A percentile compares a stretch with the other conserved stretches of the same genome.
These are phyloP conservation scores for Nicotiana tabacum DNA, from an alignment of 257 asterid genomes.

Conservation along the genomic window DNA sequence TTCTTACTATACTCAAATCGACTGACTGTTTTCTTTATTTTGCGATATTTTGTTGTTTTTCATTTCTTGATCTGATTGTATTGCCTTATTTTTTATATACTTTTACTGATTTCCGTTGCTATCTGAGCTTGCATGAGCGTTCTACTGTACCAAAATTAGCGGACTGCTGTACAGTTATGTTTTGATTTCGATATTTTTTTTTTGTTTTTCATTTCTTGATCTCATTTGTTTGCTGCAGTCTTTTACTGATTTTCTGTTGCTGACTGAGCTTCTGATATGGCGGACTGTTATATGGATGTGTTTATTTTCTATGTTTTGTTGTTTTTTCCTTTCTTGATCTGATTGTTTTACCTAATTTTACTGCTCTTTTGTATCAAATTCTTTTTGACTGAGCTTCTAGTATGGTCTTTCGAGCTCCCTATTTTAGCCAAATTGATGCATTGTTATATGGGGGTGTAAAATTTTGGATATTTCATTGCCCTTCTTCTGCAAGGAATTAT, in stretches of 20 bases:
- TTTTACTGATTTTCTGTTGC: neutral
- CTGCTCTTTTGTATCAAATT: neutral
- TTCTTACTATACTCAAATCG: neutral
- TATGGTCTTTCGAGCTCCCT: neutral
- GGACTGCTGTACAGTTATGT: neutral
- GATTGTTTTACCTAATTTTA: neutral
- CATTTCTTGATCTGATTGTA: neutral
- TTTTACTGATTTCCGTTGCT: neutral
- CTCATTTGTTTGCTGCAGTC: neutral
- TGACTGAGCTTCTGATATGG: neutral
- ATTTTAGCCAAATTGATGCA: neutral
- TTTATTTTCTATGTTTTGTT: neutral
- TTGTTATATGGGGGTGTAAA: neutral
- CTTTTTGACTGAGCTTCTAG: too few species aligned
- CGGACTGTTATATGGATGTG: neutral
- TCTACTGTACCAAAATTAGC: neutral
- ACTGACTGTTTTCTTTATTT: too few species aligned
- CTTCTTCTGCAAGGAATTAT: neutral
- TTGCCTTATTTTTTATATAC: neutral
- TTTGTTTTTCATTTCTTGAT: neutral
- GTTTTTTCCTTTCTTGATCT: neutral
- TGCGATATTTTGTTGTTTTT: neutral
- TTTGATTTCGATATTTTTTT: neutral
- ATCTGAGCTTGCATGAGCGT: neutral
- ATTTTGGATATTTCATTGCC: neutral